phyloP scores from a whole-genome alignment of 2,329 filamentous ascomycete genomes.

The Alternaria metachromatica region DNA sequence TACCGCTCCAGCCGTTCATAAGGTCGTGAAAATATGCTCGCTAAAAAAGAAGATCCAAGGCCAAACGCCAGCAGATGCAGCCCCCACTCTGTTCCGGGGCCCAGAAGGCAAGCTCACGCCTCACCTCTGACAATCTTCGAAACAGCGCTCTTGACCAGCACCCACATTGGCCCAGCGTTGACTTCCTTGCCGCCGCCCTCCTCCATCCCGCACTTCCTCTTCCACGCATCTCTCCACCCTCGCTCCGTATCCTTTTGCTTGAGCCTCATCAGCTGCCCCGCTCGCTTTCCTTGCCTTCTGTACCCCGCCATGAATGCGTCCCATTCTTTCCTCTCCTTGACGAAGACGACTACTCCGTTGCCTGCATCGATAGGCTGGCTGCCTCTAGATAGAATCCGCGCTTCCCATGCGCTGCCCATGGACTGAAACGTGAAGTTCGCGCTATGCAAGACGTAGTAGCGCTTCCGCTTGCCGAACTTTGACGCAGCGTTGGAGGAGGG shows the following conservation, averaged over 20 bases:
- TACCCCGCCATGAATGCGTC: constrained; percentile 32
- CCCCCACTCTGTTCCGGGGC: background rate
- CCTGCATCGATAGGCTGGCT: constrained; percentile 33
- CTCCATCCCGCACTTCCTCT: constrained; percentile 31
- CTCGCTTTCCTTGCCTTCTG: constrained; percentile 27
- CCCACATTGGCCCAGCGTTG: constrained; percentile 37
- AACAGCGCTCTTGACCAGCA: constrained; percentile 34
- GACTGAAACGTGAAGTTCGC: constrained; percentile 26
- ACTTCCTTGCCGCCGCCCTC: constrained; percentile 27
- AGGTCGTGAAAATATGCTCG: constrained; percentile 2
- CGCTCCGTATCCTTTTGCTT: constrained; percentile 30
- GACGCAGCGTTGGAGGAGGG: constrained; percentile 20
- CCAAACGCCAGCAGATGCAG: constrained; percentile 6
- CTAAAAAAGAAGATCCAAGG: constrained; percentile 1
- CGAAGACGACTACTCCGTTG: constrained; percentile 33
- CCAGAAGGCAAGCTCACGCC: constrained; percentile 18
- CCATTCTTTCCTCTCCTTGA: constrained; percentile 34
- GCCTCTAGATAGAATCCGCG: constrained; percentile 26
- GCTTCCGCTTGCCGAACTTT: constrained; percentile 27
- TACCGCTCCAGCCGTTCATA: constrained; percentile 3
- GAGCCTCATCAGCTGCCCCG: constrained; percentile 27
- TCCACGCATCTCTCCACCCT: constrained; percentile 32
- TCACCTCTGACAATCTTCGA: constrained; percentile 31
- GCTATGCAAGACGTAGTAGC: constrained; percentile 33
- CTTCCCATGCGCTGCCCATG: constrained; percentile 29